Conservation (phyloP, 345 rosid genomes). For the Citrus sp. region DNA sequence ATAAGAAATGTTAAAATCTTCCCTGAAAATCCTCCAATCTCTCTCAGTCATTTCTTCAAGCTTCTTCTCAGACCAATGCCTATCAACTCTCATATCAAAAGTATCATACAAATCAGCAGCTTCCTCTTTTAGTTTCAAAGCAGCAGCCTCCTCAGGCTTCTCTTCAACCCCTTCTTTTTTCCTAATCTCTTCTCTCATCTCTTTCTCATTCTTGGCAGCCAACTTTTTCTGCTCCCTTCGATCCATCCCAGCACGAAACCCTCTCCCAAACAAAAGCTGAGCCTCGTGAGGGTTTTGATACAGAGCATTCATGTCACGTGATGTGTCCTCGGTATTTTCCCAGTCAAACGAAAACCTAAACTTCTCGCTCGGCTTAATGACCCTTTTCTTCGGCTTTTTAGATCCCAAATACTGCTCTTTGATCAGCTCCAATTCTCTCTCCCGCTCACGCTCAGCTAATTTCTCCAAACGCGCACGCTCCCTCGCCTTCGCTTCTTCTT, state of each 20-base stretch:
- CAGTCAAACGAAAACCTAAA: conserved; percentile 94
- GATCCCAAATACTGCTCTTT: conserved; percentile 91
- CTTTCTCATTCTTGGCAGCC: conserved; percentile 92
- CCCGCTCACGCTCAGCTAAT: conserved; percentile 68
- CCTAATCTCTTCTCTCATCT: conserved; percentile 77
- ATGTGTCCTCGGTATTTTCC: conserved; percentile 93
- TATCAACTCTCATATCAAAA: conserved; percentile 89
- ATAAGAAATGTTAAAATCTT: conserved; percentile 85
- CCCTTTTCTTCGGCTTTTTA: conserved; percentile 93
- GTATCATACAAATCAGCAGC: conserved; percentile 89
- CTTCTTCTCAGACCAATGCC: conserved; percentile 92
- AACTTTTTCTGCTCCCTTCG: conserved; percentile 94
- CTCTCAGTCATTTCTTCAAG: conserved; percentile 93
- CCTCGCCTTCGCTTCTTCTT: conserved; percentile 55
- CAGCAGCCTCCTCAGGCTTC: conserved; percentile 88
- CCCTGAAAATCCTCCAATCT: conserved; percentile 95
- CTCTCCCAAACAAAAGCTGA: conserved; percentile 82
- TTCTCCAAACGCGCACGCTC: conserved; percentile 76
- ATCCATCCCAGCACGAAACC: conserved; percentile 96
- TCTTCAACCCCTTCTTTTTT: conserved; percentile 76
- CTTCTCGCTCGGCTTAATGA: conserved; percentile 87
- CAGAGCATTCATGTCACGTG: conserved; percentile 75
- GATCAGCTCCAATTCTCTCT: conserved; percentile 77
- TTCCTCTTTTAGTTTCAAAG: conserved; percentile 63
- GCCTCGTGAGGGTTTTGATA: conserved; percentile 98